Base-by-base conservation (phyloP, 1,284 basidiomycete species). In the Ganoderma multipileum region DNA sequence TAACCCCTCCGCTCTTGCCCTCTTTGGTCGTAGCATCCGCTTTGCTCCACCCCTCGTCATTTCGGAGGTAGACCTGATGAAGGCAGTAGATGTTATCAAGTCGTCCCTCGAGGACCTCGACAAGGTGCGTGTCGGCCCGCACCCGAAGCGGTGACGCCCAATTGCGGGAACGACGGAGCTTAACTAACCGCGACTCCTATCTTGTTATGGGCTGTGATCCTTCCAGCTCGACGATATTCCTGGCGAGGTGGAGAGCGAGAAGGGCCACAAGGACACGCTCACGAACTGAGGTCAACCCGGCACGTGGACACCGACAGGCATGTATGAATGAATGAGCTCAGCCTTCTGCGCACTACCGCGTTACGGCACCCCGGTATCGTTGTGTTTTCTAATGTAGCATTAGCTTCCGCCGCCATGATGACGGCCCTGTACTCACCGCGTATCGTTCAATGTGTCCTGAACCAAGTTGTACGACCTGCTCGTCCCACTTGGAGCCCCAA, bases 11-110 rank as follows among this genome's bases (percentile, higher is more conserved):
- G 57, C 11, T 38, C 26, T 60, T 38, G 38, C 38, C 38, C 1
- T 23, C 3, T 28, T 60, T 23, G 58, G 38, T 23, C 66, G 33
- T 73, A 96, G 95, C 64, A 95, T 99, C 74, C 94, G 97, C 41
- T 96, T 99, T 76, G 95, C 97, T 0, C 97, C 97, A 2, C 97
- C 97, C 0, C 83, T 99, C 57, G 95, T 99, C 67, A 99, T 99
- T 71, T 85, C 88, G 26, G 95, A 98, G 77, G 90, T 89, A 50
- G 95, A 98, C 71, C 78, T 99, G 66, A 83, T 86, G 79, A 90
- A 88, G 80, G 92, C 91, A 20, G 85, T 98, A 18, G 80, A 83
- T 66, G 90, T 95, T 68, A 96, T 99, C 76, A 88, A 86, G 55
- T 86, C 94, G 75, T 91, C 90, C 50, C 83, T 99, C 61, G 79